phyloP scores from a whole-genome alignment of 164 flowering plant species.

The Nymphaea colorata region DNA sequence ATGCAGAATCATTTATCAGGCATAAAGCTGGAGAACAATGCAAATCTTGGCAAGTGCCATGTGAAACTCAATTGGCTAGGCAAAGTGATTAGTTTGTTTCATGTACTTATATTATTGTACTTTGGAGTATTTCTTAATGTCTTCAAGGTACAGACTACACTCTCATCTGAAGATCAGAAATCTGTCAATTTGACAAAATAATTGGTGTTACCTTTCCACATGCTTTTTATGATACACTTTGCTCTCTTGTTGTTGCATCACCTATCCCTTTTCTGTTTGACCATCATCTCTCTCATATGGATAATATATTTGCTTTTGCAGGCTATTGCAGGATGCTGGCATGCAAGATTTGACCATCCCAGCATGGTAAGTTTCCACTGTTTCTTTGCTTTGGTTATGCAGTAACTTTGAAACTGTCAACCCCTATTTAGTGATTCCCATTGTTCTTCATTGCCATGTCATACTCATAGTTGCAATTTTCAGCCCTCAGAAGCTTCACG shows the following conservation, averaged over 20 bases:
- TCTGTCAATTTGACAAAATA: too few species aligned
- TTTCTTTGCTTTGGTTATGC: neutral
- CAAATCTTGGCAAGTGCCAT: too few species aligned
- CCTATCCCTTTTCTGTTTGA: neutral
- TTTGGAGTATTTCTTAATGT: too few species aligned
- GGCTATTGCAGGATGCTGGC: conserved; percentile 88
- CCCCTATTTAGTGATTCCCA: neutral
- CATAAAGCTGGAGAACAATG: too few species aligned
- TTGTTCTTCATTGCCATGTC: neutral
- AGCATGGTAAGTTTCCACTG: conserved; percentile 42
- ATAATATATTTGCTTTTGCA: conserved; percentile 15
- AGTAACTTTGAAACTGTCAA: neutral
- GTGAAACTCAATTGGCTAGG: too few species aligned
- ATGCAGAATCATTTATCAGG: too few species aligned
- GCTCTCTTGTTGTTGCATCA: neutral
- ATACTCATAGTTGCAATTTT: neutral
- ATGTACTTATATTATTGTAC: too few species aligned
- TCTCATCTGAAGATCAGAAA: too few species aligned
- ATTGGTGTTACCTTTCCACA: too few species aligned
- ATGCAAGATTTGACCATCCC: conserved; percentile 63
- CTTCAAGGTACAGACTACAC: too few species aligned
- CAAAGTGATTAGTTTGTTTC: too few species aligned
- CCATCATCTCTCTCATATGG: neutral
- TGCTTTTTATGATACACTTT: neutral
- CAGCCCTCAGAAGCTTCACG: neutral